Evolutionary conservation across 768 basidiomycete species (phyloP).

Genomic region (Mycena belliarum): DNA sequence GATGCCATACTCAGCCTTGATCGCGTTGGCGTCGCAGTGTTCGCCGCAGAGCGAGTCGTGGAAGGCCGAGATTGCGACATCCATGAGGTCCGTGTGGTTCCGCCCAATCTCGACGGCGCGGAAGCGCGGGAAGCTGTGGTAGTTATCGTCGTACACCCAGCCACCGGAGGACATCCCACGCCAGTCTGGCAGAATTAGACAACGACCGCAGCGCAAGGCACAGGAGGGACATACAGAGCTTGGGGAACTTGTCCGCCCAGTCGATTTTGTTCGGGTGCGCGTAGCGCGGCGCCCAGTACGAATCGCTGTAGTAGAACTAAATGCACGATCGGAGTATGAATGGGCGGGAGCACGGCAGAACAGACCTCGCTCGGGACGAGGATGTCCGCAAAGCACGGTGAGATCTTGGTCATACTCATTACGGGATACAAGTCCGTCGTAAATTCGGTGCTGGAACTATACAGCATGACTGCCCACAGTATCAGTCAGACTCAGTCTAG

Average conservation of each 20-base stretch:
- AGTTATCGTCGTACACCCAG: conserved; percentile 11
- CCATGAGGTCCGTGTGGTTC: conserved; percentile 13
- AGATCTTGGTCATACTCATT: conserved; percentile 21
- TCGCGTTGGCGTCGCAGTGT: conserved; percentile 5
- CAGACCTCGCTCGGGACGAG: conserved; percentile 22
- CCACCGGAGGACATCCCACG: conserved; percentile 18
- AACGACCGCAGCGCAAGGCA: not conserved
- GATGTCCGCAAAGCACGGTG: conserved; percentile 23
- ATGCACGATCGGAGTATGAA: not conserved
- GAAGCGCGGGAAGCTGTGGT: conserved; percentile 17
- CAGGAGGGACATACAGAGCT: not conserved
- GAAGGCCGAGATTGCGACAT: conserved; percentile 13
- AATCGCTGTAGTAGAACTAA: conserved; percentile 20
- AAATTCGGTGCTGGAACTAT: conserved; percentile 19
- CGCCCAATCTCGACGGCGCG: conserved; percentile 17
- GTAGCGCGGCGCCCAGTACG: conserved; percentile 14
- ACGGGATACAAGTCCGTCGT: conserved; percentile 22
- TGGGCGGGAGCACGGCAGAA: not conserved
- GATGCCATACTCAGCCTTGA: conserved; percentile 14
- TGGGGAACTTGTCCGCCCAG: conserved; percentile 6
- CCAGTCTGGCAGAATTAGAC: conserved; percentile 1
- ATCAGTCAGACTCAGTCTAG: not conserved
- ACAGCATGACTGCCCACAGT: conserved; percentile 14
- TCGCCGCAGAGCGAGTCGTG: conserved; percentile 17
- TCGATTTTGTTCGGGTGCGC: conserved; percentile 12